phyloP scores from a whole-genome alignment of 2,329 filamentous ascomycete genomes.

The Diaporthe nobilis region DNA sequence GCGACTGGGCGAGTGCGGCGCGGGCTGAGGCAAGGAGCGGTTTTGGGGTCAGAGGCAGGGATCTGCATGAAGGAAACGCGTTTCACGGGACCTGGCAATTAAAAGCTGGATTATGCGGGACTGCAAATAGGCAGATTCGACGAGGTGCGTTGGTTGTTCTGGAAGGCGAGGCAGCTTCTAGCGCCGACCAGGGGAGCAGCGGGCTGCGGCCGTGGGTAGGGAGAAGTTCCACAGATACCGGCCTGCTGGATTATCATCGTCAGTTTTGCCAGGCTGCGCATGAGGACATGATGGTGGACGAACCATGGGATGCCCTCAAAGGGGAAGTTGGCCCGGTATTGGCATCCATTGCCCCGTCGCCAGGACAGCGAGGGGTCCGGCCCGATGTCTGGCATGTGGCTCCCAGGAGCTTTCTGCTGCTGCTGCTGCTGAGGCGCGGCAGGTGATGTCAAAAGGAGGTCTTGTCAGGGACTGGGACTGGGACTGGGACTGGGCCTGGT shows the following conservation, averaged over 20 bases:
- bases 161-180: slow-evolving; percentile 56
- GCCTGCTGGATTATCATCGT: slow-evolving; percentile 22
- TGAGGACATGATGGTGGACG: slow-evolving; percentile 23
- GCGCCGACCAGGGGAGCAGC: slow-evolving; percentile 43
- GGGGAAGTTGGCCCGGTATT: slow-evolving; percentile 29
- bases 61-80: slow-evolving; percentile 62
- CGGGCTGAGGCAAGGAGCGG: slow-evolving; percentile 44
- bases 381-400: slow-evolving; percentile 15
- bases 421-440: not conserved
- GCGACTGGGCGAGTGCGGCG: slow-evolving; percentile 33
- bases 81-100: slow-evolving; percentile 63
- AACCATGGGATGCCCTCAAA: slow-evolving; percentile 31
- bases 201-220: slow-evolving; percentile 10
- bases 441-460: slow-evolving; percentile 13
- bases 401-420: not conserved
- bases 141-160: slow-evolving; percentile 51
- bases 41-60: slow-evolving; percentile 46
- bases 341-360: slow-evolving; percentile 13
- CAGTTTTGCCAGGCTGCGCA: slow-evolving; percentile 18
- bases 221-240: slow-evolving; percentile 28
- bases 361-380: slow-evolving; percentile 6
- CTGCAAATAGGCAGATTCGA: slow-evolving; percentile 47
- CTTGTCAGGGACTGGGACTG: slow-evolving; percentile 5
- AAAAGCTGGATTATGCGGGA: slow-evolving; percentile 62
- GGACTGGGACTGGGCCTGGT: slow-evolving; percentile 12